phyloP scores from a whole-genome alignment of 192 early-diverging fungal genomes.

The Lunasporangiospora selenospora region DNA sequence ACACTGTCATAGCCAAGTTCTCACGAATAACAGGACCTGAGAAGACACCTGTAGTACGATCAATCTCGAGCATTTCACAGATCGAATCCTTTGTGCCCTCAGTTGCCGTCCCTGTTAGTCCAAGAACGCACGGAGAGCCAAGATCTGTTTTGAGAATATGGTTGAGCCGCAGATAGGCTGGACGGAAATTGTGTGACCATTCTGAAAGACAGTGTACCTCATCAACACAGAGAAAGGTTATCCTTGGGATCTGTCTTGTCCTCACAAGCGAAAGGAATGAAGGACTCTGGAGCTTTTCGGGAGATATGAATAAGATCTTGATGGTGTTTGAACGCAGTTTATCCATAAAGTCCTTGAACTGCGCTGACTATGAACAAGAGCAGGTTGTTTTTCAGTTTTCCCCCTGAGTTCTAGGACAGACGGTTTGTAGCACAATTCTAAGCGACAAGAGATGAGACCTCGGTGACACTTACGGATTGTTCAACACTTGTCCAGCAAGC shows the following conservation, averaged over 20 bases:
- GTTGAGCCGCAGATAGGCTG: conserved; percentile 68
- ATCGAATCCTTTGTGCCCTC: conserved; percentile 55
- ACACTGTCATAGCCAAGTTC: conserved; percentile 69
- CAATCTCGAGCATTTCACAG: conserved; percentile 67
- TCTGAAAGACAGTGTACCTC: conserved; percentile 86
- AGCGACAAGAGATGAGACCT: too few relatives aligned
- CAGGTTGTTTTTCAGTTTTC: conserved; percentile 3
- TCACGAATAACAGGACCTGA: conserved; percentile 57
- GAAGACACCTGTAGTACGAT: conserved; percentile 55
- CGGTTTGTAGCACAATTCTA: too few relatives aligned
- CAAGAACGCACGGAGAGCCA: conserved; percentile 62
- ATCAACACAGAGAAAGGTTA: conserved; percentile 75
- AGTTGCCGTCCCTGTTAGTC: conserved; percentile 80
- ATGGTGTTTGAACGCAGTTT: conserved; percentile 54
- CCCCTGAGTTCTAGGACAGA: neutral
- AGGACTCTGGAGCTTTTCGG: conserved; percentile 72
- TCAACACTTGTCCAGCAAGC: conserved; percentile 66
- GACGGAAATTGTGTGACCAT: conserved; percentile 89
- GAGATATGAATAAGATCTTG: conserved; percentile 78
- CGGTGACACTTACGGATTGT: conserved; percentile 17
- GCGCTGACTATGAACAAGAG: conserved; percentile 17
- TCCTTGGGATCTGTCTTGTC: conserved; percentile 53
- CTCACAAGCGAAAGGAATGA: conserved; percentile 62
- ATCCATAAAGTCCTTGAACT: conserved; percentile 47
- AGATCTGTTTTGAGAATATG: conserved; percentile 54